Evolutionary conservation across 768 basidiomycete species (phyloP), one percentile per base, ranked within the genome.

Genomic region (Boletales sp.): DNA sequence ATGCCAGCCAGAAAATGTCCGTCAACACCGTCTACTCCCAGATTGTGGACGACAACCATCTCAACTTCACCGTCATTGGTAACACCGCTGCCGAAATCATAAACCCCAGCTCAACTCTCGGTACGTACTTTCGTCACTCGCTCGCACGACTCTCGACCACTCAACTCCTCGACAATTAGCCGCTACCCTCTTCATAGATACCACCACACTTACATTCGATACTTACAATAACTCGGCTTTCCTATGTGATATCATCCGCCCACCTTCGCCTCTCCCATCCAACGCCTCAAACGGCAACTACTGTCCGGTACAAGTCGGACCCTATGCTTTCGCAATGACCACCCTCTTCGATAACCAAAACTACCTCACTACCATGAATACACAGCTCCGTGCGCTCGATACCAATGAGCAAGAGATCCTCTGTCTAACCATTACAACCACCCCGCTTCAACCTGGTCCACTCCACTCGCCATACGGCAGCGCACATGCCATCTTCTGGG

Each of bases 101-200:
- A 17, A 87, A 84, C 4, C 75, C 76, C 21, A 75, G 83, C 57
- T 75, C 78, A 34, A 85, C 80, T 63, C 75, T 92, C 46, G 82
- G 90, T 88, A 63, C 63, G 82, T 56, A 31, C 17, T 34, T 42
- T 34, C 39, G 34, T 48, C 44, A 1, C 21, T 14, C 34, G 12
- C 49, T 33, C 49, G 31, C 38, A n/a, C 35, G 44, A 44, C 36
- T 11, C 44, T 4, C 8, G n/a, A 10, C 11, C 18, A 32, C 49
- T 56, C 41, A 53, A 18, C 2, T 12, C 54, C 60, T 44, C 44
- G 32, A 10, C 32, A 32, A 30, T 43, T 38, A 64, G 51, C 51
- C 86, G 91, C 93, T 15, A 96, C 93, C 8, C 78, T 96, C 37
- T 94, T 95, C 72, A 87, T 86, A 39, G 82, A 88, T 10, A 85